A percentile compares a stretch with the other conserved stretches of the same genome.
Conservation (phyloP, 495 filamentous ascomycete genomes). For the Penicillium simplicissimum region DNA sequence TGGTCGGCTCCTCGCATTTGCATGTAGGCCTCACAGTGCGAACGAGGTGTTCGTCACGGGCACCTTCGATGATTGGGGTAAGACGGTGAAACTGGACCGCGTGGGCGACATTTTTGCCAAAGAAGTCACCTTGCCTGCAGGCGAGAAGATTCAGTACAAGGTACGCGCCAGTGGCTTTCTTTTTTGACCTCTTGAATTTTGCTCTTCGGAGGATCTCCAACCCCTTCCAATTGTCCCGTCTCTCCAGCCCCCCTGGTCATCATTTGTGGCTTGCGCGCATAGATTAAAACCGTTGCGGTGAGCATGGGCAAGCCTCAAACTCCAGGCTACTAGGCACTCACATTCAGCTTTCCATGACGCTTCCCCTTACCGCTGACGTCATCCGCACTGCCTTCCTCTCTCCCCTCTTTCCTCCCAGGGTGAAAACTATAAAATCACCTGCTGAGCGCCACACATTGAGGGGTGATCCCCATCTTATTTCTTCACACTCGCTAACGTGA, state of each 20-base stretch:
- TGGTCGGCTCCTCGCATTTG: constrained; percentile 28
- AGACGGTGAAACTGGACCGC: constrained; percentile 77
- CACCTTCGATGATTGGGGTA: constrained; percentile 92
- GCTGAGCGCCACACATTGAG: background rate
- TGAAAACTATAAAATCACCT: constrained; percentile 28
- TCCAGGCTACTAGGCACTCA: constrained; percentile 21
- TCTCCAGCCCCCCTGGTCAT: background rate
- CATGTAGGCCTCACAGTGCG: constrained; percentile 68
- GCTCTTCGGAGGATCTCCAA: background rate
- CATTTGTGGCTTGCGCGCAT: constrained; percentile 3
- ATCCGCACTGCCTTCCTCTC: constrained; percentile 22
- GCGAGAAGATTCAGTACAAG: constrained; percentile 81
- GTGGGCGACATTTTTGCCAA: constrained; percentile 72
- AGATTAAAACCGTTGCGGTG: constrained; percentile 25
- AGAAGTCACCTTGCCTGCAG: constrained; percentile 65
- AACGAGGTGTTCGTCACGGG: constrained; percentile 92
- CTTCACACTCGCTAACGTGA: background rate
- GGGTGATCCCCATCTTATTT: background rate
- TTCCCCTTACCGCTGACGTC: constrained; percentile 35
- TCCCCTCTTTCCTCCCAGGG: constrained; percentile 1
- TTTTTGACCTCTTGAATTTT: background rate
- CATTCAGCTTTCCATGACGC: constrained; percentile 33
- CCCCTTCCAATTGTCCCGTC: constrained; percentile 8
- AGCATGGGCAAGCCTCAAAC: constrained; percentile 9
- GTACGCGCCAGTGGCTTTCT: constrained; percentile 43